Evolutionary conservation across 441 rosid genomes (phyloP), one percentile per base, ranked within the genome.

Genomic region (Monsonia emarginata): DNA sequence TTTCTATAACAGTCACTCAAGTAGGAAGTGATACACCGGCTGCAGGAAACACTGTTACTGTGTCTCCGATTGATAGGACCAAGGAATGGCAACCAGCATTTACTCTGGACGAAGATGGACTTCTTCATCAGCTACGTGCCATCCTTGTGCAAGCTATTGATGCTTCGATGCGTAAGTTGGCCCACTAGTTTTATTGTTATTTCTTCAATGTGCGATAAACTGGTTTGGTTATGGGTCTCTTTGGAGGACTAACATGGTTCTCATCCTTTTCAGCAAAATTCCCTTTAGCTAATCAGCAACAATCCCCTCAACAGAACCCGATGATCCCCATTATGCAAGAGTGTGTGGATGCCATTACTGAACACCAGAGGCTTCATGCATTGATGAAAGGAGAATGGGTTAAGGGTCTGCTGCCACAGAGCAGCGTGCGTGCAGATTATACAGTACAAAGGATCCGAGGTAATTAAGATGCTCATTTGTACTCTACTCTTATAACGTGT

Each of bases 361-460:
- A 89, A 81, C 97, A 94, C 75, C 97, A 87, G 79, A 88, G 85
- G 84, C 97, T 94, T 72, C 87, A 78, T 40, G 76, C 85, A 5
- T 79, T 94, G 80, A 82, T 90, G 92, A 94, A 88, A 85, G 97
- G 96, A 68, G 97, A 90, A 69, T 89, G 93, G 94, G 87, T 85
- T 66, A 94, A 88, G 76, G 96, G 91, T 69, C 66, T 94, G 76
- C 90, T 93, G 26, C 95, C 96, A 4, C 87, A 86, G 63, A 81
- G 86, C 77, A 85, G 79, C 76, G 76, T 90, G 74, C 85, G 77
- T 34, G 89, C 89, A 63, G 89, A 85, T 71, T 86, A 83, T 70
- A 82, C 86, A 28, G 96, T 87, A 54, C 86, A 79, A 74, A 84
- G 97, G 77, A 84, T 88, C 69, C 84, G 78, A 75, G 96, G 97